Evolutionary conservation across 1,284 basidiomycete species (phyloP).

Genomic region (Tremellales sp.): DNA sequence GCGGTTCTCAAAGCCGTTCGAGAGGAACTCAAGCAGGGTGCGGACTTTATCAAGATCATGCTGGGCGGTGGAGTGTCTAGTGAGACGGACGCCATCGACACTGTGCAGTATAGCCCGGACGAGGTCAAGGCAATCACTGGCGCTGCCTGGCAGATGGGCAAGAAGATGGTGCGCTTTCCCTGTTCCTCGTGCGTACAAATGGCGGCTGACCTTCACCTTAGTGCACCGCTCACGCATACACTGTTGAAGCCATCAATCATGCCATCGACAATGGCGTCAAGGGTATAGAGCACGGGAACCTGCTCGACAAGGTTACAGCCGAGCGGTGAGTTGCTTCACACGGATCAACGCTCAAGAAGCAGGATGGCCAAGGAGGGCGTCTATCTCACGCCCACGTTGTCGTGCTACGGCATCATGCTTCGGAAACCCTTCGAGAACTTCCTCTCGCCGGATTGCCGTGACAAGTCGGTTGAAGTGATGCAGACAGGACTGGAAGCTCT

Average conservation of each 20-base stretch:
- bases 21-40: slow-evolving; percentile 53
- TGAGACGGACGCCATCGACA: slow-evolving; percentile 53
- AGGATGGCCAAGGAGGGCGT: slow-evolving; percentile 49
- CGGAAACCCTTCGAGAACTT: slow-evolving; percentile 52
- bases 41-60: slow-evolving; percentile 52
- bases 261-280: slow-evolving; percentile 36
- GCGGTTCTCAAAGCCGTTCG: slow-evolving; percentile 50
- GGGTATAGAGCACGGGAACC: slow-evolving; percentile 54
- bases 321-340: slow-evolving; percentile 14
- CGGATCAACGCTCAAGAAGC: not conserved
- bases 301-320: slow-evolving; percentile 38
- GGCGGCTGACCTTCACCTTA: slow-evolving; percentile 1
- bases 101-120: slow-evolving; percentile 52
- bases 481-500: slow-evolving; percentile 19
- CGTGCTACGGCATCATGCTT: slow-evolving; percentile 52
- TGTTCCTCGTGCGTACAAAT: slow-evolving; percentile 1
- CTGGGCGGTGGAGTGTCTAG: slow-evolving; percentile 53
- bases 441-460: slow-evolving; percentile 47
- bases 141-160: slow-evolving; percentile 52
- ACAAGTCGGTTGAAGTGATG: slow-evolving; percentile 53
- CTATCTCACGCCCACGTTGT: slow-evolving; percentile 53
- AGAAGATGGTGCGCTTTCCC: slow-evolving; percentile 29
- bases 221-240: slow-evolving; percentile 37
- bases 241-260: slow-evolving; percentile 29
- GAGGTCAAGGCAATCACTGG: slow-evolving; percentile 53